Conservation (phyloP, 768 basidiomycete species). For the Tephrocybe sp. region DNA sequence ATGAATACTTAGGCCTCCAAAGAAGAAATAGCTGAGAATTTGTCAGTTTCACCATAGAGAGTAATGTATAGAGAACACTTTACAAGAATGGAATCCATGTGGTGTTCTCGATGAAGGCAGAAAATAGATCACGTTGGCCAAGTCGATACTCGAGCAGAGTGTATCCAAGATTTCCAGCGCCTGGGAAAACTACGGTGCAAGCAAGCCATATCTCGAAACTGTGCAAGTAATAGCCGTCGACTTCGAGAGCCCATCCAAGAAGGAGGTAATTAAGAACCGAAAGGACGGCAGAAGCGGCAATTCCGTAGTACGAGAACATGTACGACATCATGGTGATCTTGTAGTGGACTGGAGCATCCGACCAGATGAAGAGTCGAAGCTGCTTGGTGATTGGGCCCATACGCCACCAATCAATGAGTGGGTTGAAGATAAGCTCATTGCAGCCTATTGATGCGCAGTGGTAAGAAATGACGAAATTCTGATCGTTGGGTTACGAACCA, state of each 20-base stretch:
- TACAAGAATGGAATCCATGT: conserved; percentile 76
- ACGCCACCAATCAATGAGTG: conserved; percentile 72
- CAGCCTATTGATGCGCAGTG: conserved; percentile 40
- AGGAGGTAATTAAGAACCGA: conserved; percentile 70
- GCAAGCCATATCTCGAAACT: conserved; percentile 75
- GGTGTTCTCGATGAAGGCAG: conserved; percentile 54
- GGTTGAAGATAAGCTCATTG: conserved; percentile 84
- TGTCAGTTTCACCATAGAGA: background rate
- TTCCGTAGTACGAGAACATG: conserved; percentile 63
- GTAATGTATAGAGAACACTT: conserved; percentile 26
- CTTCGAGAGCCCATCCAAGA: conserved; percentile 55
- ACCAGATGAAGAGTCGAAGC: conserved; percentile 76
- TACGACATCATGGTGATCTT: conserved; percentile 78
- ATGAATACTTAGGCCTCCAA: conserved; percentile 72
- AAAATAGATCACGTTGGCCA: conserved; percentile 49
- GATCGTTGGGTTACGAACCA: conserved; percentile 36
- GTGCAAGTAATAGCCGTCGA: conserved; percentile 72
- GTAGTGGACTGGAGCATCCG: conserved; percentile 74
- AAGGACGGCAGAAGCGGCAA: conserved; percentile 60
- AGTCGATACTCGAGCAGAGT: conserved; percentile 70
- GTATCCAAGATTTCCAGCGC: conserved; percentile 64
- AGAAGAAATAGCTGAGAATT: conserved; percentile 69
- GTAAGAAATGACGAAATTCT: background rate
- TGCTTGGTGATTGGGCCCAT: conserved; percentile 83
- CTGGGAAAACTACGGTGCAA: conserved; percentile 68